A percentile compares a stretch with the other conserved stretches of the same genome.
Conservation (phyloP, 768 basidiomycete species). For the Lactarius trivialis region DNA sequence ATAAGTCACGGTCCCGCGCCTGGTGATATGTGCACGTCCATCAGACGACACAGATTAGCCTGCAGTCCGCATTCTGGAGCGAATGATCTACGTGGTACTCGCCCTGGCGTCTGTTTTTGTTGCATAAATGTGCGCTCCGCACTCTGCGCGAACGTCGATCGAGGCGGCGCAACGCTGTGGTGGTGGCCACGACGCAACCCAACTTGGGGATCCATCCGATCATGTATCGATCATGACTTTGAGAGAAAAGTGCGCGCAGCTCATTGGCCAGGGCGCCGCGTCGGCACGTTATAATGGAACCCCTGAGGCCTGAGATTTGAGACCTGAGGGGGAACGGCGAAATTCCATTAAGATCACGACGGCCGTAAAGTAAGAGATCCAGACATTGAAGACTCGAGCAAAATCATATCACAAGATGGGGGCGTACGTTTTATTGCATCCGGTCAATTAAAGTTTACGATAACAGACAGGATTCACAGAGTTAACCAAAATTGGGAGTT, state of each 20-base stretch:
- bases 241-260: background rate
- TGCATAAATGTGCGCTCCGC: background rate
- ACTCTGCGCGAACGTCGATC: background rate
- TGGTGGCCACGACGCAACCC: background rate
- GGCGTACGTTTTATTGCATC: background rate
- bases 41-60: constrained; percentile 8
- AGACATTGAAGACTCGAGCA: background rate
- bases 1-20: background rate
- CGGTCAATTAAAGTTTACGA: constrained; percentile 8
- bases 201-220: background rate
- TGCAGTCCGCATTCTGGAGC: background rate
- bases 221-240: background rate
- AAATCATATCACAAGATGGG: background rate
- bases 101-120: background rate
- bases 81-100: background rate
- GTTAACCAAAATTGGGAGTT: constrained; percentile 13
- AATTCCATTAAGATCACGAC: background rate
- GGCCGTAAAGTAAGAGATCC: background rate
- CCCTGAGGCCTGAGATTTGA: background rate
- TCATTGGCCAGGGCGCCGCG: background rate
- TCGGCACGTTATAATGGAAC: background rate
- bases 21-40: background rate
- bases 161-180: background rate
- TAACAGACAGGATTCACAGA: constrained; percentile 8
- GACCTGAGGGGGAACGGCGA: background rate